phyloP scores from a whole-genome alignment of 139 green algal species.

The Ettlia oleoabundans region DNA sequence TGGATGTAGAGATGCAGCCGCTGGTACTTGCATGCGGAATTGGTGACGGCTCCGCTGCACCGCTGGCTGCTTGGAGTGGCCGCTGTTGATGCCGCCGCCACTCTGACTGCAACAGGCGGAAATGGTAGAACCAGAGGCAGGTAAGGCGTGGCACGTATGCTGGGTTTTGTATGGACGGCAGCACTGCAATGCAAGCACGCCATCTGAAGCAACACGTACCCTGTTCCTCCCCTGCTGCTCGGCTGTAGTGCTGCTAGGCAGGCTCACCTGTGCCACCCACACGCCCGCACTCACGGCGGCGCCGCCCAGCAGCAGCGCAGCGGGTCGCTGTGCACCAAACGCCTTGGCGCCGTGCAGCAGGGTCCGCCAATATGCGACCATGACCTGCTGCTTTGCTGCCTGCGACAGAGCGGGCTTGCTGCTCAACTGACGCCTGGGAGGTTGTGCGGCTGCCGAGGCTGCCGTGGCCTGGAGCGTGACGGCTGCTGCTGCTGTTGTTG shows the following conservation, averaged over 20 bases:
- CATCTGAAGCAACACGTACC: too few species aligned
- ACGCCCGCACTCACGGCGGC: slow-evolving; percentile 18
- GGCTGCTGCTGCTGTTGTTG: not conserved
- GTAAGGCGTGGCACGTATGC: too few species aligned
- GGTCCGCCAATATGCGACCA: slow-evolving; percentile 4
- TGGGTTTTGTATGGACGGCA: too few species aligned
- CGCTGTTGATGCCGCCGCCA: slow-evolving; percentile 27
- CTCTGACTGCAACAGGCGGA: slow-evolving; percentile 19
- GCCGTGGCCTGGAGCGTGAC: not conserved
- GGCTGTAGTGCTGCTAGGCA: slow-evolving; percentile 4
- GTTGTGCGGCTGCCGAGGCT: not conserved
- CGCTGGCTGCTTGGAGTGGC: slow-evolving; percentile 12
- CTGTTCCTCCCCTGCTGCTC: too few species aligned
- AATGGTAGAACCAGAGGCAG: too few species aligned
- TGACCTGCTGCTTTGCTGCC: not conserved
- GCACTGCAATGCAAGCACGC: too few species aligned
- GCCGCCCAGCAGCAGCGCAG: slow-evolving; percentile 6
- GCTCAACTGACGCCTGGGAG: not conserved
- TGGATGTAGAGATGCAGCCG: not conserved
- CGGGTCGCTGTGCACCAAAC: slow-evolving; percentile 13
- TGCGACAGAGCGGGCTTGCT: not conserved
- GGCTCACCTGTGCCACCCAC: slow-evolving; percentile 18
- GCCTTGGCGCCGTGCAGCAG: slow-evolving; percentile 13
- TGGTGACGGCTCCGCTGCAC: not conserved
- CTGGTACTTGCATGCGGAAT: slow-evolving; percentile 13